phyloP scores from a whole-genome alignment of 768 basidiomycete species.

The Leccinum arenicola region DNA sequence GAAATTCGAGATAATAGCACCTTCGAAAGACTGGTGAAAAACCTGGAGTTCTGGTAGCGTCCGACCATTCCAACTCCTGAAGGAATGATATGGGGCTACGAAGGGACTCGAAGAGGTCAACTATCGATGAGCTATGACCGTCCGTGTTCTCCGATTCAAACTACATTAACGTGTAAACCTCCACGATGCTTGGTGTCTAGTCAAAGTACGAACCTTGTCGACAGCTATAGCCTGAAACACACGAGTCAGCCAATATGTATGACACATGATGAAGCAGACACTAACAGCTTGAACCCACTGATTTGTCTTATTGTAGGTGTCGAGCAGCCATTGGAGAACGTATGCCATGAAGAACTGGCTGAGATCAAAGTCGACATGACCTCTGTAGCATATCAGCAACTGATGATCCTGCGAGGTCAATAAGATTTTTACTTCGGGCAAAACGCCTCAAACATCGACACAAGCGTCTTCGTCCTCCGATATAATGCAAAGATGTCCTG shows the following conservation, averaged over 20 bases:
- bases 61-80: conserved; percentile 88
- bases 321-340: conserved; percentile 84
- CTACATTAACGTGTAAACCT: conserved; percentile 33
- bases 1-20: conserved; percentile 37
- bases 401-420: not conserved
- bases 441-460: conserved; percentile 82
- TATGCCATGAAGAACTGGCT: conserved; percentile 82
- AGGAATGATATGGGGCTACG: conserved; percentile 88
- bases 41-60: conserved; percentile 87
- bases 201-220: conserved; percentile 58
- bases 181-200: not conserved
- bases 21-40: conserved; percentile 86
- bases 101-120: conserved; percentile 93
- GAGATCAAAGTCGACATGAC: conserved; percentile 62
- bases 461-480: conserved; percentile 66
- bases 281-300: conserved; percentile 93
- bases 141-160: conserved; percentile 76
- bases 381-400: conserved; percentile 35
- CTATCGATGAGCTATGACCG: conserved; percentile 94
- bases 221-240: conserved; percentile 66
- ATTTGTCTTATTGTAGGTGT: conserved; percentile 84
- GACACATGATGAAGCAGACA: conserved; percentile 13
- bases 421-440: conserved; percentile 60
- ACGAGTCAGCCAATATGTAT: conserved; percentile 9
- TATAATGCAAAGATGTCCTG: conserved; percentile 90